Percentiles rank a stretch among this genome's conserved stretches.
phyloP scores from a whole-genome alignment of 495 filamentous ascomycete species.

The Margaritispora aquatica region DNA sequence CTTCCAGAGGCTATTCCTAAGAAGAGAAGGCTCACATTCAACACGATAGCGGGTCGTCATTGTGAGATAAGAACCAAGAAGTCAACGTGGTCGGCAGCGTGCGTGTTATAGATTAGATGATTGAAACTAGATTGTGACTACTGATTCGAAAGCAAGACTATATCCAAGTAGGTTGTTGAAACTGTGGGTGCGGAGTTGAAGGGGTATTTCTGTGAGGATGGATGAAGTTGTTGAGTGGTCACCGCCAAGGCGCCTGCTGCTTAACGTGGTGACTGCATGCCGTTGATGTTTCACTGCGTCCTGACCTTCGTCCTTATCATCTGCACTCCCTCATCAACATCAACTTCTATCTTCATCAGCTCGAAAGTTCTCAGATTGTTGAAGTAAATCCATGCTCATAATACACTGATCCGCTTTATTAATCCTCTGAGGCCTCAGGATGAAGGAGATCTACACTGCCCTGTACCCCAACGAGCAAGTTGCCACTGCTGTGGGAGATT shows the following conservation, averaged over 20 bases:
- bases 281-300: too few species aligned
- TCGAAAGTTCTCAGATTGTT: too few species aligned
- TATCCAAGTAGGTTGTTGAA: neutral
- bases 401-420: neutral
- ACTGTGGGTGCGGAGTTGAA: neutral
- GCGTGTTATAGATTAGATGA: too few species aligned
- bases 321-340: neutral
- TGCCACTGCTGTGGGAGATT: slow-evolving; percentile 23
- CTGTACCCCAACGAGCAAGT: slow-evolving; percentile 29
- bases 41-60: slow-evolving; percentile 93
- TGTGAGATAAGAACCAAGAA: too few species aligned
- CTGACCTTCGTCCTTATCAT: too few species aligned
- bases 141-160: neutral
- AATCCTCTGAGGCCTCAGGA: slow-evolving; percentile 12
- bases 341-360: neutral
- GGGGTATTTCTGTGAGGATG: neutral
- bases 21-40: slow-evolving; percentile 55
- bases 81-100: too few species aligned
- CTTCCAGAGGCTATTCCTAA: neutral
- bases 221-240: neutral
- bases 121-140: too few species aligned
- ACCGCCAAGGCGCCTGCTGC: neutral
- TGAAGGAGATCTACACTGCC: slow-evolving; percentile 26
- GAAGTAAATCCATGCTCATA: neutral
- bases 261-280: too few species aligned